Evolutionary conservation across 495 filamentous ascomycete species (phyloP).

Genomic region (Podospora didyma): DNA sequence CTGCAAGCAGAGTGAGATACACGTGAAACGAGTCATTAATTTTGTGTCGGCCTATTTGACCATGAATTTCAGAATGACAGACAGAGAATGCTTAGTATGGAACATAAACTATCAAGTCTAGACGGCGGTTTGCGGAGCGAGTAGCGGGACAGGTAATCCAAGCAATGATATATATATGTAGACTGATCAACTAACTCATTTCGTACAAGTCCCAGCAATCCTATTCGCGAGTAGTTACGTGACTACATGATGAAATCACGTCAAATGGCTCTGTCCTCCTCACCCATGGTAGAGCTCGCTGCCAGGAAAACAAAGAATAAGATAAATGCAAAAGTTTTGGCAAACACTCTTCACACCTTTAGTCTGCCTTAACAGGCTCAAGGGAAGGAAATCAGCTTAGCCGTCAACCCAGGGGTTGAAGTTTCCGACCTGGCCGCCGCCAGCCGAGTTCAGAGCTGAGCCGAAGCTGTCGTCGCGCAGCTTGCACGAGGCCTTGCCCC

Average conservation of each 20-base stretch:
- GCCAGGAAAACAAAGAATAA: neutral
- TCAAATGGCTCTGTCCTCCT: neutral
- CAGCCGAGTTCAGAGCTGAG: neutral
- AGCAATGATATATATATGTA: neutral
- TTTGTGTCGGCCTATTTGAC: neutral
- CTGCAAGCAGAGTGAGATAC: neutral
- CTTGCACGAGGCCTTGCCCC: slow-evolving; percentile 14
- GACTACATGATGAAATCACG: neutral
- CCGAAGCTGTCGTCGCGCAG: neutral
- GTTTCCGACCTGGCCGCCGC: neutral
- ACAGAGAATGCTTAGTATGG: neutral
- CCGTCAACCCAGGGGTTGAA: neutral
- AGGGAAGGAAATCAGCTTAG: neutral
- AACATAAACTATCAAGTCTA: neutral
- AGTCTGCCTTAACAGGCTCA: neutral
- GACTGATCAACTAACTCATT: neutral
- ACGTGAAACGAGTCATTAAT: neutral
- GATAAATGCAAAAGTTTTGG: neutral
- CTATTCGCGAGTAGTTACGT: neutral
- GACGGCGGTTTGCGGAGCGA: neutral
- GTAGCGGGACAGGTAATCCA: neutral
- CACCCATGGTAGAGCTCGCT: neutral
- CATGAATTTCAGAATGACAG: neutral
- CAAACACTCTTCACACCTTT: neutral
- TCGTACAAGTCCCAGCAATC: neutral